Conservation (phyloP, 164 flowering plant genomes). For the Tinospora cordifolia region DNA sequence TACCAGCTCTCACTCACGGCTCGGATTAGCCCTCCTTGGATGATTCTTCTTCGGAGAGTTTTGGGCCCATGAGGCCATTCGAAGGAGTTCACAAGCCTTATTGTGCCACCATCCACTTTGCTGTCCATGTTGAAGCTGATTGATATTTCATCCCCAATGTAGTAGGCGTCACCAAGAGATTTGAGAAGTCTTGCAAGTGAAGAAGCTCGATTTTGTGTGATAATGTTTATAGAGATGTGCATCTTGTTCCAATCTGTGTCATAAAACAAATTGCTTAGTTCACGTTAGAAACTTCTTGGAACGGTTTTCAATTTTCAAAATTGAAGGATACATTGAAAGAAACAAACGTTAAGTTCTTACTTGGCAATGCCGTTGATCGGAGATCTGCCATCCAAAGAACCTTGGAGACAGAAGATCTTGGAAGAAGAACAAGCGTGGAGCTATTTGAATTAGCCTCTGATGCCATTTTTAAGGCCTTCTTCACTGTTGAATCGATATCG, state of each 20-base stretch:
- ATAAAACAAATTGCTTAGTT: not conserved
- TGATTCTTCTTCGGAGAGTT: constrained; percentile 70
- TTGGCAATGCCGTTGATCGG: constrained; percentile 78
- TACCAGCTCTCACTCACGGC: constrained; percentile 99
- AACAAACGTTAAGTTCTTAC: constrained; percentile 36
- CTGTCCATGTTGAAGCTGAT: constrained; percentile 96
- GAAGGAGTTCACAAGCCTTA: constrained; percentile 50
- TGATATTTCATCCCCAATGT: constrained; percentile 71
- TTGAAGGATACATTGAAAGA: not conserved
- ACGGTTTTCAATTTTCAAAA: not conserved
- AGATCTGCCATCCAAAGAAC: constrained; percentile 97
- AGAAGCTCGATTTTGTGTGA: constrained; percentile 75
- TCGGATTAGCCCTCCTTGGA: constrained; percentile 93
- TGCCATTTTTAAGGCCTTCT: constrained; percentile 80
- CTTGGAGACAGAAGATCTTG: constrained; percentile 60
- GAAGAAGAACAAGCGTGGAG: constrained; percentile 52
- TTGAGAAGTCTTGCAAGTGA: constrained; percentile 77
- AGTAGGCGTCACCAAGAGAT: constrained; percentile 66
- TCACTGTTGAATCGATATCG: constrained; percentile 62
- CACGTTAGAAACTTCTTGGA: not conserved
- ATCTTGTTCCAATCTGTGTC: constrained; percentile 87
- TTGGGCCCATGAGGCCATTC: constrained; percentile 94
- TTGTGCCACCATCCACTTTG: constrained; percentile 72
- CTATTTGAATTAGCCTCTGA: constrained; percentile 40
- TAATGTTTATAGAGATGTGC: constrained; percentile 73